Percentiles rank a stretch among this genome's conserved stretches.
These are phyloP conservation scores for Yamadazyma akitaensis DNA, from an alignment of 805 yeast genomes.

Conservation along the genomic window DNA sequence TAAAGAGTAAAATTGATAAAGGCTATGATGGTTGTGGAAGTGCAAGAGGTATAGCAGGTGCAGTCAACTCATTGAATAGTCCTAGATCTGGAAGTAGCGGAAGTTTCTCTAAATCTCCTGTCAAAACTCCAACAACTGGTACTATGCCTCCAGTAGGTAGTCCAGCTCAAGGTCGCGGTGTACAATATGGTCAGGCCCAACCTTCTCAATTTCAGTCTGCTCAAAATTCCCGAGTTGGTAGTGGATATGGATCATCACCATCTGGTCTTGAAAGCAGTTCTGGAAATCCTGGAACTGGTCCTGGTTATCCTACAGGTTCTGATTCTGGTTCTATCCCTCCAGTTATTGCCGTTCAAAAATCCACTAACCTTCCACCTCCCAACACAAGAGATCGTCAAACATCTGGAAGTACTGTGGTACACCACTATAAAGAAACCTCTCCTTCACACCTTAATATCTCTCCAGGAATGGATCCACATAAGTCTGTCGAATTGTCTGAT, in stretches of 20 bases:
- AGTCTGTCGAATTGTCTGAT: conserved; percentile 39
- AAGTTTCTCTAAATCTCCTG: conserved; percentile 2
- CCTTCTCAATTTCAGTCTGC: background rate
- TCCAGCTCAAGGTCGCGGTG: background rate
- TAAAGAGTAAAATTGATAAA: conserved; percentile 33
- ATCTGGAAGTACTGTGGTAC: conserved; percentile 13
- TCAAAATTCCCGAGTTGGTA: background rate
- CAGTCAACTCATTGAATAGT: conserved; percentile 49
- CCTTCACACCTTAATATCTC: conserved; percentile 11
- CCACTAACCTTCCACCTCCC: background rate
- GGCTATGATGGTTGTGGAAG: conserved; percentile 81
- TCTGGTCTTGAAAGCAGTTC: background rate
- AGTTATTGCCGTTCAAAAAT: background rate
- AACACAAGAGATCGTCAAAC: conserved; percentile 6
- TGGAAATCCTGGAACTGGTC: background rate
- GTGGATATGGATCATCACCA: no score
- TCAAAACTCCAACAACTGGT: background rate
- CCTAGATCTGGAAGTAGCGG: conserved; percentile 19
- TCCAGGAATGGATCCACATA: conserved; percentile 20
- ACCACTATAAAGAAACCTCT: conserved; percentile 6
- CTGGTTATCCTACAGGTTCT: background rate
- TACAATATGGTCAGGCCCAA: background rate
- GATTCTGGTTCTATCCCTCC: background rate
- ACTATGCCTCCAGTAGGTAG: background rate
- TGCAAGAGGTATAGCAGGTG: conserved; percentile 57